phyloP scores from a whole-genome alignment of 345 rosid species.

The Anacardium occidentale region DNA sequence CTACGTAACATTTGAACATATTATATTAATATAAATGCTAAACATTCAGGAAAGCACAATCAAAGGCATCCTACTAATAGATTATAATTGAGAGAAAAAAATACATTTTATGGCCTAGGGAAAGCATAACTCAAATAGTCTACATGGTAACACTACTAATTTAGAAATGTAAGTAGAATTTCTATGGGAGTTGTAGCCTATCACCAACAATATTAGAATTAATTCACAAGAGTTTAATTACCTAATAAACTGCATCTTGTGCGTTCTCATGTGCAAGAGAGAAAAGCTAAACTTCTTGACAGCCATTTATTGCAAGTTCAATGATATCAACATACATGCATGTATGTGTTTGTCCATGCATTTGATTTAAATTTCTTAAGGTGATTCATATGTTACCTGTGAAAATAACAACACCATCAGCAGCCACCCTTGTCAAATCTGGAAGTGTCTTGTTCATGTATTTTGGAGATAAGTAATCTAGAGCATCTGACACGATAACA shows the following conservation, averaged over 20 bases:
- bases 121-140: slow-evolving; percentile 4
- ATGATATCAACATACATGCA: not conserved
- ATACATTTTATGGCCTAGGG: not conserved
- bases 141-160: slow-evolving; percentile 1
- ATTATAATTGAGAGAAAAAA: not conserved
- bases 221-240: not conserved
- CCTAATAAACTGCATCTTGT: not conserved
- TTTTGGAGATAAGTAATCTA: slow-evolving; percentile 89
- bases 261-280: not conserved
- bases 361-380: not conserved
- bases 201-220: not conserved
- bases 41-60: not conserved
- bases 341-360: not conserved
- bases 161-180: not conserved
- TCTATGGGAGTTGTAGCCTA: not conserved
- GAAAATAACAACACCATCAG: slow-evolving; percentile 71
- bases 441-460: slow-evolving; percentile 93
- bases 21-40: not conserved
- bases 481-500: slow-evolving; percentile 87
- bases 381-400: slow-evolving; percentile 48
- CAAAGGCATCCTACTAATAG: not conserved
- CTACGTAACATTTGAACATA: not conserved
- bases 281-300: not conserved
- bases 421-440: slow-evolving; percentile 83
- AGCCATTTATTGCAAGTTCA: not conserved